Percentiles rank a stretch among this genome's conserved stretches.
phyloP scores from a whole-genome alignment of 192 early-diverging fungal genomes.

The Rhizophlyctis rosea region DNA sequence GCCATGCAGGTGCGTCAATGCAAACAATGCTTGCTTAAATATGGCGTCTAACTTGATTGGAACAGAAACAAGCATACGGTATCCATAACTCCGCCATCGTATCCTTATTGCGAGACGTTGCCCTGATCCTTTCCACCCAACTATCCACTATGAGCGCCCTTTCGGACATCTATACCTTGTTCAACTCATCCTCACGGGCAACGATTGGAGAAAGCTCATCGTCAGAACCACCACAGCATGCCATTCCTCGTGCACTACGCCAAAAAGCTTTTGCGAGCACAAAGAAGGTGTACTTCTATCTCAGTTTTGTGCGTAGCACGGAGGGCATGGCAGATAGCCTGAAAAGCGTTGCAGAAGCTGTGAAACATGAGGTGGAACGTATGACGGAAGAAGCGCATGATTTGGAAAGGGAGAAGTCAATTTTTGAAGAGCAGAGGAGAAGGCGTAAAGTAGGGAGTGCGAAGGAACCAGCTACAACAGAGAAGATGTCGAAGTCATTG shows the following conservation, averaged over 20 bases:
- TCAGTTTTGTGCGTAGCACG: constrained; percentile 8
- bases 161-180: constrained; percentile 13
- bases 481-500: too few species aligned
- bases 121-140: constrained; percentile 3
- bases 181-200: constrained; percentile 1
- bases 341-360: neutral
- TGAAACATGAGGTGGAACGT: constrained; percentile 11
- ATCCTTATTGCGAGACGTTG: constrained; percentile 6
- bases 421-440: too few species aligned
- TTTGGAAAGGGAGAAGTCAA: too few species aligned
- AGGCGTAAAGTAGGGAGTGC: too few species aligned
- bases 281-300: constrained; percentile 24
- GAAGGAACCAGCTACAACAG: too few species aligned
- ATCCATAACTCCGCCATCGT: neutral
- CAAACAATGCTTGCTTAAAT: neutral
- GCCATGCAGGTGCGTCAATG: constrained; percentile 10
- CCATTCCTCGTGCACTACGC: constrained; percentile 21
- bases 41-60: neutral
- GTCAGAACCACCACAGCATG: neutral
- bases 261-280: constrained; percentile 5
- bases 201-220: neutral
- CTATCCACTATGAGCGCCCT: constrained; percentile 5
- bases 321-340: neutral
- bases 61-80: constrained; percentile 19
- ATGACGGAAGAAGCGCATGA: too few species aligned